Evolutionary conservation across 805 yeast genomes (phyloP), one percentile per base, ranked within the genome.

Genomic region (Ogataea nonfermentans): DNA sequence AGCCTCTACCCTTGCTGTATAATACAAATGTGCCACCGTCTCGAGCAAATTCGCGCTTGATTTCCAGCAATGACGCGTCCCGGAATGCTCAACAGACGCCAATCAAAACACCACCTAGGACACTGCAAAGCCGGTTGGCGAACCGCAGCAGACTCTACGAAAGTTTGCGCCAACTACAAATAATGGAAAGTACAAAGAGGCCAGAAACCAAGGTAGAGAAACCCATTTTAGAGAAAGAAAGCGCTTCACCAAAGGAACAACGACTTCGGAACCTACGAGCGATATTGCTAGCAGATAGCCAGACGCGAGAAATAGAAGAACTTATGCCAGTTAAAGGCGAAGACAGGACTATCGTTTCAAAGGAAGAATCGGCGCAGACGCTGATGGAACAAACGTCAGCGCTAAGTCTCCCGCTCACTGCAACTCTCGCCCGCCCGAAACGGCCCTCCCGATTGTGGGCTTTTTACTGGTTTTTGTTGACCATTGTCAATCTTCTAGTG

Each of bases 1-100:
- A 47, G 27, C 62, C 62, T 2, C 36, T 57, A 19, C 62, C 62
- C 4, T 40, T 57, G 23, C 38, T 43, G 3, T 57, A 57, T 28
- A 13, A 40, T 9, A 17, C 33, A 27, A 14, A 17, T 4, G 8
- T 2, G 15, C 12, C 20, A 9, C 4, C 12, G 4, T 17, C 29
- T 9, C 23, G 29, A 14, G 24, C 28, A 16, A 11, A 10, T 7
- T 11, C 29, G 25, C 31, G 23, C 6, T 22, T 24, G 6, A 15
- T 24, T n/a, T 14, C 35, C 13, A 25, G 23, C 4, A 24, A 13
- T 16, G 31, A 30, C 35, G 31, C 31, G 26, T 25, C 28, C 8
- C 9, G 14, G 7, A 10, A 12, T 9, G 11, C 5, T 12, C 4
- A 11, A 16, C 17, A 29, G 7, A 28, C 6, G n/a, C n/a, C 15